A percentile compares a stretch with the other conserved stretches of the same genome.
Conservation (phyloP, 108 stramenopile species). For the Seminavis robusta region DNA sequence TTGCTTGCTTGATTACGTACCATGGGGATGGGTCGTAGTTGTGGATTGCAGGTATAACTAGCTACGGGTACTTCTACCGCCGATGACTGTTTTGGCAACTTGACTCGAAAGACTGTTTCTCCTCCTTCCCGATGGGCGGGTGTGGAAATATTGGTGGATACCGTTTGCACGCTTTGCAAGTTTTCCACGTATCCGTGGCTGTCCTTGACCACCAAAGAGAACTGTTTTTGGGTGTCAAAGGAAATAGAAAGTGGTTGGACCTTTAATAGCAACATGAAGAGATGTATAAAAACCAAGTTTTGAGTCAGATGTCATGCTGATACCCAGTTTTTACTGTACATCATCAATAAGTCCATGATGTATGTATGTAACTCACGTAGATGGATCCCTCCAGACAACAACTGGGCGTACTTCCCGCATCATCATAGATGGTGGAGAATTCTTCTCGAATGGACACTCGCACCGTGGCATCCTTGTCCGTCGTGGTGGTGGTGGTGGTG, state of each 20-base stretch:
- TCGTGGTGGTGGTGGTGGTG: too few relatives aligned
- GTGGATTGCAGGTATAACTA: constrained; percentile 29
- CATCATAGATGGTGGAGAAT: constrained; percentile 40
- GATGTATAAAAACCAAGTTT: too few relatives aligned
- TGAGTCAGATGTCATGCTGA: too few relatives aligned
- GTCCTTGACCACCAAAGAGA: not conserved
- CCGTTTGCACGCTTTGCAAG: constrained; percentile 1
- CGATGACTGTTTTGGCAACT: constrained; percentile 2
- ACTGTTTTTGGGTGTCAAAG: constrained; percentile 10
- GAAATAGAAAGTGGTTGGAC: too few relatives aligned
- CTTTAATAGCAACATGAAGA: too few relatives aligned
- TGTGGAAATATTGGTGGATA: constrained; percentile 1
- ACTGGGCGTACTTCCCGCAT: constrained; percentile 8
- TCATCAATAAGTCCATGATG: too few relatives aligned
- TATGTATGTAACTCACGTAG: too few relatives aligned
- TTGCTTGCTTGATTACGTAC: constrained; percentile 19
- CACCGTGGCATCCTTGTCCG: too few relatives aligned
- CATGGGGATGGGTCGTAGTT: constrained; percentile 50
- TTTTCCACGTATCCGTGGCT: not conserved
- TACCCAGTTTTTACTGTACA: too few relatives aligned
- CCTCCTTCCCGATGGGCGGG: constrained; percentile 5
- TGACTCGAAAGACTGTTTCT: constrained; percentile 25
- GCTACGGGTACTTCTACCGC: constrained; percentile 20
- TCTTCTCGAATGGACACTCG: constrained; percentile 31
- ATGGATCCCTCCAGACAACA: constrained; percentile 39